Evolutionary conservation across 495 filamentous ascomycete genomes (phyloP).

Genomic region (Penicillium parvum): DNA sequence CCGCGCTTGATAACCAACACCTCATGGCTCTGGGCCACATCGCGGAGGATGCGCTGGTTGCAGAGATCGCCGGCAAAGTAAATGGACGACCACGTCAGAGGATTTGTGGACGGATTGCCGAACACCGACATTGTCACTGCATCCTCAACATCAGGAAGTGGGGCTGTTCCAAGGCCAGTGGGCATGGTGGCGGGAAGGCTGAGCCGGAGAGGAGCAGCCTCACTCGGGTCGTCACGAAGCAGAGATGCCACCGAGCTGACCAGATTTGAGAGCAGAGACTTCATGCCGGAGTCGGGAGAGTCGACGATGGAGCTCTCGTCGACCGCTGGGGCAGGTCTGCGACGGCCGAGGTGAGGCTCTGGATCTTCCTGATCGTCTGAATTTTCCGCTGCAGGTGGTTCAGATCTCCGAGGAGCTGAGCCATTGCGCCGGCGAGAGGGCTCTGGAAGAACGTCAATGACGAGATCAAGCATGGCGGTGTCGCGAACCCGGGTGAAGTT

Average conservation of each 20-base stretch:
- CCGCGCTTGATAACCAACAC: constrained; percentile 82
- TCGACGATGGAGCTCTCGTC: constrained; percentile 28
- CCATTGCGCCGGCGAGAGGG: constrained; percentile 33
- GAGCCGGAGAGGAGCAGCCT: constrained; percentile 33
- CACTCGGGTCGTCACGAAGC: constrained; percentile 40
- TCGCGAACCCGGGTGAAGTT: constrained; percentile 78
- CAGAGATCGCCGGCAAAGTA: constrained; percentile 71
- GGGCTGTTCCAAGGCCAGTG: constrained; percentile 69
- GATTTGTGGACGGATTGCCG: constrained; percentile 36
- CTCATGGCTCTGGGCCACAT: constrained; percentile 62
- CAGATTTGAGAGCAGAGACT: constrained; percentile 50
- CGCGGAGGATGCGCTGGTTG: constrained; percentile 53
- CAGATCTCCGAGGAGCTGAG: constrained; percentile 33
- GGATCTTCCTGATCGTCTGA: constrained; percentile 13
- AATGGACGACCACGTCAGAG: constrained; percentile 62
- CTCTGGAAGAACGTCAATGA: constrained; percentile 53
- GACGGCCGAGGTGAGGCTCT: constrained; percentile 14
- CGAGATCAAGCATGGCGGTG: constrained; percentile 64
- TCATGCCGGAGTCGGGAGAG: constrained; percentile 45
- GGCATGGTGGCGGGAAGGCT: constrained; percentile 65
- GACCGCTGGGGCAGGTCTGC: constrained; percentile 16
- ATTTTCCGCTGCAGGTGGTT: constrained; percentile 22
- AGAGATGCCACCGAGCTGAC: constrained; percentile 55
- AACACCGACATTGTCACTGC: constrained; percentile 41
- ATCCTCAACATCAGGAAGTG: constrained; percentile 64